A percentile compares a stretch with the other conserved stretches of the same genome.
These are phyloP conservation scores for Ascomycota sp. DNA, from an alignment of 2,329 filamentous ascomycete species.

Conservation along the genomic window DNA sequence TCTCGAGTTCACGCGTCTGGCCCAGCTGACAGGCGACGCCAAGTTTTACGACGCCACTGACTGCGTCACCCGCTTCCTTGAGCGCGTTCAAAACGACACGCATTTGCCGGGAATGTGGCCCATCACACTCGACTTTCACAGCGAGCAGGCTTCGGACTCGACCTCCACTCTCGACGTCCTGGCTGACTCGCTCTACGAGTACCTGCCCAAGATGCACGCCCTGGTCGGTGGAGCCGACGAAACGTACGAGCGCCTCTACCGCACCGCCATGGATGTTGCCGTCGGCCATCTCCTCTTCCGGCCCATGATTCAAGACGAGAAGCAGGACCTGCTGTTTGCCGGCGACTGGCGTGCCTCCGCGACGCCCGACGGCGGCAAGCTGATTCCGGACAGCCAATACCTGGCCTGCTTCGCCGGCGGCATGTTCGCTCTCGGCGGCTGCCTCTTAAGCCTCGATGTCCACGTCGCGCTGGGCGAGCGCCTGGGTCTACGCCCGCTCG, in stretches of 20 bases:
- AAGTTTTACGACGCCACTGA: slow-evolving; percentile 65
- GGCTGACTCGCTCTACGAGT: slow-evolving; percentile 40
- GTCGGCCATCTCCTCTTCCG: slow-evolving; percentile 46
- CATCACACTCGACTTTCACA: slow-evolving; percentile 33
- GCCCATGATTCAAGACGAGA: slow-evolving; percentile 41
- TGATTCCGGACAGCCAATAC: slow-evolving; percentile 12
- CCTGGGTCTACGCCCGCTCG: slow-evolving; percentile 34
- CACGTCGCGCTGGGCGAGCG: slow-evolving; percentile 27
- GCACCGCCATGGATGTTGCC: slow-evolving; percentile 38
- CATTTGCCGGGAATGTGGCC: slow-evolving; percentile 65
- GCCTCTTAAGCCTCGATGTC: slow-evolving; percentile 29
- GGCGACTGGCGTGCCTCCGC: slow-evolving; percentile 10
- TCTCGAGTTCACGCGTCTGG: slow-evolving; percentile 55
- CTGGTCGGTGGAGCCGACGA: slow-evolving; percentile 42
- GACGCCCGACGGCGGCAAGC: slow-evolving; percentile 5
- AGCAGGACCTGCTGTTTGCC: slow-evolving; percentile 35
- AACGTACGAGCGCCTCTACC: slow-evolving; percentile 46
- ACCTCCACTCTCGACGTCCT: slow-evolving; percentile 31
- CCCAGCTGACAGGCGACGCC: slow-evolving; percentile 48
- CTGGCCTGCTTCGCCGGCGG: slow-evolving; percentile 45
- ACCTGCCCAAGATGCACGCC: slow-evolving; percentile 40
- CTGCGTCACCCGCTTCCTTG: slow-evolving; percentile 50
- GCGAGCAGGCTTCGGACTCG: slow-evolving; percentile 29
- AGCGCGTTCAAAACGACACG: slow-evolving; percentile 45
- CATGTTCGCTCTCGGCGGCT: slow-evolving; percentile 45